Evolutionary conservation across 805 yeast species (phyloP).

Genomic region (Scheffersomyces amazonensis): DNA sequence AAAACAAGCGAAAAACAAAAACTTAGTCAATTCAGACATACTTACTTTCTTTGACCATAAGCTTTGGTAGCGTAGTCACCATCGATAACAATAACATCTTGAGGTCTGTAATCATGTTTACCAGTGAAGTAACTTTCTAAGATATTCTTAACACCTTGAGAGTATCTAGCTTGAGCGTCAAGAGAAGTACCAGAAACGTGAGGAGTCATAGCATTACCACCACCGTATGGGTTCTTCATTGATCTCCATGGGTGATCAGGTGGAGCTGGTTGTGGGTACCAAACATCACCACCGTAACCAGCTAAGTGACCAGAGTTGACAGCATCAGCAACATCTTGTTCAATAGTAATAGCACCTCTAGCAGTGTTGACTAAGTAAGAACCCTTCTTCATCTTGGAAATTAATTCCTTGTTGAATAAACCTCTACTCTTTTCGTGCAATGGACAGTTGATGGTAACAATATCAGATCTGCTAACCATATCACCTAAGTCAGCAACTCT

Average conservation of each 20-base stretch:
- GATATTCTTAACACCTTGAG: slow-evolving; percentile 65
- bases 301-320: slow-evolving; percentile 63
- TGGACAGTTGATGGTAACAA: slow-evolving; percentile 77
- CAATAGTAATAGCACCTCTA: slow-evolving; percentile 75
- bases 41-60: slow-evolving; percentile 49
- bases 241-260: slow-evolving; percentile 73
- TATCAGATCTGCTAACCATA: slow-evolving; percentile 63
- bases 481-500: slow-evolving; percentile 62
- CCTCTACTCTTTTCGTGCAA: slow-evolving; percentile 69
- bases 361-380: slow-evolving; percentile 77
- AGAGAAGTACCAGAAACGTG: slow-evolving; percentile 77
- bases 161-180: slow-evolving; percentile 76
- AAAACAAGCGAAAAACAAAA: background rate
- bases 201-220: slow-evolving; percentile 84
- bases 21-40: background rate
- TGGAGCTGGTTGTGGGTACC: slow-evolving; percentile 86
- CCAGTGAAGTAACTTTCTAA: slow-evolving; percentile 61
- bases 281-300: slow-evolving; percentile 86
- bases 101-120: slow-evolving; percentile 68
- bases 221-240: slow-evolving; percentile 62
- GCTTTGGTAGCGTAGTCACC: slow-evolving; percentile 75
- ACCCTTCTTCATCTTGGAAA: slow-evolving; percentile 70
- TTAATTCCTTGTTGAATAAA: slow-evolving; percentile 60
- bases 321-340: slow-evolving; percentile 74
- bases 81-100: slow-evolving; percentile 66